Conservation (phyloP, 345 rosid species). For the Eucalyptus tenuipes region DNA sequence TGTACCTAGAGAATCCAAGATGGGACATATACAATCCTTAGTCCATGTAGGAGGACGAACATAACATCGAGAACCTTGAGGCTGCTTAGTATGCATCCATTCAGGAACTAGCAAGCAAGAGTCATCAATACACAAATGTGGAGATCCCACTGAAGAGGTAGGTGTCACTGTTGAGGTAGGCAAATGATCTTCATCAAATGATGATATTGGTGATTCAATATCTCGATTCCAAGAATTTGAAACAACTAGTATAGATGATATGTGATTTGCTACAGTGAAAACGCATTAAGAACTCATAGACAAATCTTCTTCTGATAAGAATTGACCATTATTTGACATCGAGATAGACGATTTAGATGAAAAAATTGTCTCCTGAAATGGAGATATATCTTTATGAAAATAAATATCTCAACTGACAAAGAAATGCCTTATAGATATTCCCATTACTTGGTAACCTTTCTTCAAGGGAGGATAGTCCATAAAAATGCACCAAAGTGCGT, state of each 20-base stretch:
- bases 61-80: rapidly evolving
- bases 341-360: rapidly evolving
- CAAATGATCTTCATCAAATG: no score
- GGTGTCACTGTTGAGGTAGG: no score
- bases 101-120: no score
- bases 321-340: background rate
- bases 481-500: background rate
- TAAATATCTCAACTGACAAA: background rate
- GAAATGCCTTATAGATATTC: background rate
- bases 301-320: background rate
- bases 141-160: no score
- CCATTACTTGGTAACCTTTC: background rate
- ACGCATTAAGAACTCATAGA: rapidly evolving
- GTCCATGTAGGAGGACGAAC: no score
- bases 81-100: no score
- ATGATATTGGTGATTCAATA: background rate
- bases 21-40: no score
- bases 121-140: no score
- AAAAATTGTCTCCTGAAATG: rapidly evolving
- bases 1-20: no score
- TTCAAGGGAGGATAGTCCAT: background rate
- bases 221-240: background rate
- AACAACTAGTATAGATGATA: background rate
- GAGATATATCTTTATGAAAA: no score
- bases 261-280: background rate